Base-by-base conservation (phyloP, 2,329 filamentous ascomycete species). In the Dactylonectria macrodidyma region DNA sequence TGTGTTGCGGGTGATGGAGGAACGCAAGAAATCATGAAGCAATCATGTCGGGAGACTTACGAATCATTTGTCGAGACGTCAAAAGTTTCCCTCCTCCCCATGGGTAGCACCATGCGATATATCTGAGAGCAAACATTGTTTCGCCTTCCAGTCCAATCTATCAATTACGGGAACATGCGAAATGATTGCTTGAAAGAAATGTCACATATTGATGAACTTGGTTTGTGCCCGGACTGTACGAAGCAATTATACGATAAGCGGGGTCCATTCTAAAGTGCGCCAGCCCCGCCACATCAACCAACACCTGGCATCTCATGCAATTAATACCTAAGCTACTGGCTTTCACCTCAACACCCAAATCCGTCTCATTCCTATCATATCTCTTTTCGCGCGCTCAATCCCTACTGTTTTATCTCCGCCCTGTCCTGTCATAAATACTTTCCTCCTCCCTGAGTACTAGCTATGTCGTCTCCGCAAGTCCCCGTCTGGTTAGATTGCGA, bases 1-100 rank as follows among this genome's bases (percentile, higher is more conserved):
- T 84, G 93, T 97, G 61, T 83, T 97, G 85, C 89, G 89, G 65
- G 93, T 94, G 33, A 88, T 97, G 75, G 92, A 96, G 77, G 82
- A 85, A 75, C 83, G 85, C 52, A 87, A 87, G 74, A 78, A 78
- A 73, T 68, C 68, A 65, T 76, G 64, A 76, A 30, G 46, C 16
- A 5, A 38, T n/a, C 16, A n/a, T 14, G 16, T 44, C 41, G 3
- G 16, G 51, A 52, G 33, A 10, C 14, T 16, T 19, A 24, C 41
- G 11, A 19, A 19, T 19, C 19, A 19, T 19, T 19, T 47, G 19
- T 11, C 19, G 1, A n/a, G 9, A 12, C n/a, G 5, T 48, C 22
- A 11, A 16, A 10, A 30, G 26, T 52, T 34, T 30, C 30, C 2
- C 5, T 19, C 24, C 24, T 30, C 5, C 24, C 24, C 22, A 7